These are phyloP conservation scores for Ensete glaucum DNA, from an alignment of 176 grass and related monocot genomes.

Conservation along the genomic window DNA sequence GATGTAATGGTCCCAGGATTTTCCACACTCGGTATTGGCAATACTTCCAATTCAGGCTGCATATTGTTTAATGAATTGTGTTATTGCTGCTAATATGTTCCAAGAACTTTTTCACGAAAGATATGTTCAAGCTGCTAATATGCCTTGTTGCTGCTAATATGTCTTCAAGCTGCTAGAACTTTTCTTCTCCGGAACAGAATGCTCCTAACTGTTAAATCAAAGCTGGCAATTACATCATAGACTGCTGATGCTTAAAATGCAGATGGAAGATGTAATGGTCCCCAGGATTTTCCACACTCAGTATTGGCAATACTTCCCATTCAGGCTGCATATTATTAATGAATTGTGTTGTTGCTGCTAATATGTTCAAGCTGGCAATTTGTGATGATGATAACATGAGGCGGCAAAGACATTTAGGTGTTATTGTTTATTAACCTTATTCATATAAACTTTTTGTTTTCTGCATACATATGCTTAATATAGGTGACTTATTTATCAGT, in stretches of 20 bases:
- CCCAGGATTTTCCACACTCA: too few species aligned
- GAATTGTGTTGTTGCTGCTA: neutral
- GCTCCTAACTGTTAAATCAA: neutral
- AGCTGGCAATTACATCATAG: neutral
- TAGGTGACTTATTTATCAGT: too few species aligned
- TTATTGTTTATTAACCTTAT: neutral
- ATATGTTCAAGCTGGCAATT: neutral
- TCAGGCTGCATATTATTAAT: neutral
- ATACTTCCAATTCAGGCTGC: neutral
- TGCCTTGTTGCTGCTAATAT: neutral
- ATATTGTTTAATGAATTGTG: neutral
- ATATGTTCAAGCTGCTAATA: neutral
- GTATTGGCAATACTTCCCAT: neutral
- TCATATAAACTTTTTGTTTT: too few species aligned
- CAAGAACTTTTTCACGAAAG: too few species aligned
- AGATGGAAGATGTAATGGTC: neutral
- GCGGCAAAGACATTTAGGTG: neutral
- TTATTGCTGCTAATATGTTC: neutral
- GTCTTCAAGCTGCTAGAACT: conserved; percentile 20
- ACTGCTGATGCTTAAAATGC: neutral
- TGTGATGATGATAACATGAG: neutral
- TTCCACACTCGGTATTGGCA: too few species aligned
- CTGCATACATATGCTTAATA: neutral
- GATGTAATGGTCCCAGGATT: too few species aligned
- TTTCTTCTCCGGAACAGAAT: conserved; percentile 54